These are phyloP conservation scores for Phylloporus sp. DNA, from an alignment of 768 basidiomycete genomes.

Conservation along the genomic window DNA sequence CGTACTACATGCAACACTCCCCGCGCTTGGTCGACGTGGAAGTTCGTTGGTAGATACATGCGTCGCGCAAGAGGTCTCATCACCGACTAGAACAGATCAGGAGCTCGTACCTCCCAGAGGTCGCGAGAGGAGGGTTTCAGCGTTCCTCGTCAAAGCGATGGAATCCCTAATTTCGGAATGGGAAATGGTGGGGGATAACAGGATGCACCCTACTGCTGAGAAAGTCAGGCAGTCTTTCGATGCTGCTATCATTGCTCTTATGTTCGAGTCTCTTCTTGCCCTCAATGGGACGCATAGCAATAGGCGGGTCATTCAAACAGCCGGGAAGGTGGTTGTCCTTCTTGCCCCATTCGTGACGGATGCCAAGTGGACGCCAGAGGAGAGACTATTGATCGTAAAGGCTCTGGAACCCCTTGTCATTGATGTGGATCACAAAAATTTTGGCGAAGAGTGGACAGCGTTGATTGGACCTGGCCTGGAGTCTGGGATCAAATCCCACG, in stretches of 20 bases:
- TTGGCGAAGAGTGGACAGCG: conserved; percentile 37
- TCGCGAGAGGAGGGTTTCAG: conserved; percentile 58
- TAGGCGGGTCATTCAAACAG: conserved; percentile 55
- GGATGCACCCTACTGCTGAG: conserved; percentile 49
- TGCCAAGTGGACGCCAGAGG: conserved; percentile 49
- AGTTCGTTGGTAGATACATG: conserved; percentile 1
- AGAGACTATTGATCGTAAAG: conserved; percentile 60
- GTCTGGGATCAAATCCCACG: conserved; percentile 62
- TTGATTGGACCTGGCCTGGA: conserved; percentile 41
- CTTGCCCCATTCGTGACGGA: conserved; percentile 38
- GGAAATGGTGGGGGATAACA: conserved; percentile 37
- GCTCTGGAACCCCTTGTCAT: conserved; percentile 62
- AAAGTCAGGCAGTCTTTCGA: conserved; percentile 65
- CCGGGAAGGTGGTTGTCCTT: conserved; percentile 50
- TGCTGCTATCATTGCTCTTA: conserved; percentile 56
- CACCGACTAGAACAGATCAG: conserved; percentile 11
- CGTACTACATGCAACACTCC: conserved; percentile 60
- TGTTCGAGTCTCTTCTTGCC: conserved; percentile 62
- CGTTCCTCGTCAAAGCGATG: conserved; percentile 59
- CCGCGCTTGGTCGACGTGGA: conserved; percentile 30
- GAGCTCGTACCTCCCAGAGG: conserved; percentile 45
- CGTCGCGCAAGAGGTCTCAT: conserved; percentile 1
- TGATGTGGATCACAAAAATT: conserved; percentile 31
- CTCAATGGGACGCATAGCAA: conserved; percentile 62
- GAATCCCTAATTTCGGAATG: conserved; percentile 47